A percentile compares a stretch with the other conserved stretches of the same genome.
phyloP scores from a whole-genome alignment of 2,329 filamentous ascomycete species.

The Talaromyces islandicus region DNA sequence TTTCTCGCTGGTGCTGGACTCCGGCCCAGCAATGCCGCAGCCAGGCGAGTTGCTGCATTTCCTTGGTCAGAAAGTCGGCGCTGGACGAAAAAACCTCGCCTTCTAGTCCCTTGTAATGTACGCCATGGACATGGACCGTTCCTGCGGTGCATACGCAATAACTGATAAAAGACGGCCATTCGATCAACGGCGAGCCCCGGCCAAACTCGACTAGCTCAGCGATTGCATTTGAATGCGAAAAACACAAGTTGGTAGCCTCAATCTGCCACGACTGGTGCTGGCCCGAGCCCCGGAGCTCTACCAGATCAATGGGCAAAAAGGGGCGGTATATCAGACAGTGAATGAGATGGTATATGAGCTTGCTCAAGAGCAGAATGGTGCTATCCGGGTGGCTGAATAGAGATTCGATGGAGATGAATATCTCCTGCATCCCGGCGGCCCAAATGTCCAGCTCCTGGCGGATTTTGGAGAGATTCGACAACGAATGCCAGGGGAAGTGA shows the following conservation, averaged over 20 bases:
- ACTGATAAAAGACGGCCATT: conserved; percentile 81
- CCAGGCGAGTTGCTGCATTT: conserved; percentile 74
- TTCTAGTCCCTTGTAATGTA: conserved; percentile 65
- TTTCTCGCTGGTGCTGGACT: conserved; percentile 73
- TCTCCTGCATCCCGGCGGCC: conserved; percentile 73
- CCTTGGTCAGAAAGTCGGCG: conserved; percentile 66
- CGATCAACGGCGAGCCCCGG: conserved; percentile 65
- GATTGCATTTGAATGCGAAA: conserved; percentile 79
- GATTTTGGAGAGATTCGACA: conserved; percentile 81
- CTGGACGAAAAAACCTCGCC: conserved; percentile 59
- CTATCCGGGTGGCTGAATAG: conserved; percentile 75
- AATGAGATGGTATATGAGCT: conserved; percentile 78
- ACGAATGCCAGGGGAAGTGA: conserved; percentile 83
- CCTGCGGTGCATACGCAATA: conserved; percentile 83
- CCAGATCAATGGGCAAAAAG: conserved; percentile 77
- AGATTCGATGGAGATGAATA: conserved; percentile 68
- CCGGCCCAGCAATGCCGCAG: conserved; percentile 70
- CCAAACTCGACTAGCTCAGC: conserved; percentile 76
- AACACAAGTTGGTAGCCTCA: conserved; percentile 82
- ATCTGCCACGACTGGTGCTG: conserved; percentile 93
- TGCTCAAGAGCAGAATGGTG: conserved; percentile 72
- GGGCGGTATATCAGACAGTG: conserved; percentile 83
- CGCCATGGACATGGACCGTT: conserved; percentile 81
- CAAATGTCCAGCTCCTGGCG: conserved; percentile 78
- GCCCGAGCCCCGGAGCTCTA: conserved; percentile 70